Evolutionary conservation across 2,329 filamentous ascomycete species (phyloP), one percentile per base, ranked within the genome.

Genomic region (Cordyceps sp.): DNA sequence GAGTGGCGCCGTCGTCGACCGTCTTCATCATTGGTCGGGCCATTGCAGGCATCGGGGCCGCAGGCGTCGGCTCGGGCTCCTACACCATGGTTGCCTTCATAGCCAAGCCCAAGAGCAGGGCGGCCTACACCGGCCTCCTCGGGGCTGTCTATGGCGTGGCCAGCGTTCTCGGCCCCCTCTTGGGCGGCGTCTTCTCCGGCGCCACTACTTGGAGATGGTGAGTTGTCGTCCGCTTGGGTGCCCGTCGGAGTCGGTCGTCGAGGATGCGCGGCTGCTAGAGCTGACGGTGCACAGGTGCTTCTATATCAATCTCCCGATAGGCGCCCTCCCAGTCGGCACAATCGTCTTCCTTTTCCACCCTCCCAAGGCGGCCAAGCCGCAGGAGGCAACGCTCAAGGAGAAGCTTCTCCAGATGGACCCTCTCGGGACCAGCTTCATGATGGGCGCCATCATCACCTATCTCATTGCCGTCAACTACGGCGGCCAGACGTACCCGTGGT

Each of bases 71-170:
- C 31, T 55, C 53, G 2, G 65, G 66, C 1, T 54, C 56, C 4
- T 62, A 66, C 45, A 66, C 57, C 19, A 65, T 68, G 38, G 61
- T 66, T 40, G 63, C 54, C 2, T 65, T 58, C 34, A 45, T 50
- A 22, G 55, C 53, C 4, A 46, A 47, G 18, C 54, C 52, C 12
- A 46, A 49, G 39, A 46, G 42, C 30, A 45, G 53, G 4, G 52
- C 54, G 15, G 49, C 46, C 10, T 54, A 53, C 29, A 57, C 51
- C n/a, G 55, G 53, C 17, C 49, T 57, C 32, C 45, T 57, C 22
- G 54, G 54, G 10, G 49, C 52, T 3, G 40, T 52, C 0, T 57
- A 53, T 25, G 51, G 52, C 19, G 41, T 57, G 10, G 53, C 53
- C 10, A 49, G 44, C 16, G 50, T 57, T 28, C 43, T 55, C 21